phyloP scores from a whole-genome alignment of 371 early-diverging fungal genomes.

The Dinochytrium kinnereticum region DNA sequence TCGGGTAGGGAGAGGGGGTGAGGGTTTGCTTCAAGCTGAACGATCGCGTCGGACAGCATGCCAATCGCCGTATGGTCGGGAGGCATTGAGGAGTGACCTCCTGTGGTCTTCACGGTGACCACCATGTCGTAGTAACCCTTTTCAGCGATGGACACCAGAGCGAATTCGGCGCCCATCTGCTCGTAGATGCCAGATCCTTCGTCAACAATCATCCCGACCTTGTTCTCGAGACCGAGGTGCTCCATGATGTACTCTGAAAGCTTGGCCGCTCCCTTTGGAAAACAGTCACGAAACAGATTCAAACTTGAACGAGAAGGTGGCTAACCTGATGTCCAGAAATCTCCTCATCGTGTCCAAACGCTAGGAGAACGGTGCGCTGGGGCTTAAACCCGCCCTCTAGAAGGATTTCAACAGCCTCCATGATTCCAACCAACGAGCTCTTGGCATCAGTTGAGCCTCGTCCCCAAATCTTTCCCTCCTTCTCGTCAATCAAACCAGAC shows the following conservation, averaged over 20 bases:
- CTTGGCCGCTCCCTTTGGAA: slow-evolving; percentile 9
- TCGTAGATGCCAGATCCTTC: slow-evolving; percentile 25
- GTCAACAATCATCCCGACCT: slow-evolving; percentile 33
- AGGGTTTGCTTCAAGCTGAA: slow-evolving; percentile 15
- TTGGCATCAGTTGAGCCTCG: slow-evolving; percentile 49
- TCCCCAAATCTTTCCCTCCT: slow-evolving; percentile 34
- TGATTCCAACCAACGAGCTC: slow-evolving; percentile 36
- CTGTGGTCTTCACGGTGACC: slow-evolving; percentile 32
- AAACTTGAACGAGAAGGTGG: no score
- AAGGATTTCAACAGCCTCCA: slow-evolving; percentile 48
- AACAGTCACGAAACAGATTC: no score
- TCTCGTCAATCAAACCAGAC: slow-evolving; percentile 33
- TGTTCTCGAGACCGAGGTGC: slow-evolving; percentile 10
- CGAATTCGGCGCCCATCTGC: slow-evolving; percentile 19
- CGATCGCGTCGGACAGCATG: slow-evolving; percentile 9
- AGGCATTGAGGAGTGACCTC: slow-evolving; percentile 50
- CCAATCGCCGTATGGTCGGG: slow-evolving; percentile 42
- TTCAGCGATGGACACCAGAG: slow-evolving; percentile 39
- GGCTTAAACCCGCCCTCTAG: slow-evolving; percentile 35
- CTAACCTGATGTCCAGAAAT: background rate
- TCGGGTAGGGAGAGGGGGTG: slow-evolving; percentile 12
- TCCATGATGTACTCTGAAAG: slow-evolving; percentile 14
- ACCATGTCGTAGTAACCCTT: slow-evolving; percentile 34
- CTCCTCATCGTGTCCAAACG: slow-evolving; percentile 53
- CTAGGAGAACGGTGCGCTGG: slow-evolving; percentile 37